phyloP scores from a whole-genome alignment of 495 filamentous ascomycete species.

The Parachaetomium inaequale region DNA sequence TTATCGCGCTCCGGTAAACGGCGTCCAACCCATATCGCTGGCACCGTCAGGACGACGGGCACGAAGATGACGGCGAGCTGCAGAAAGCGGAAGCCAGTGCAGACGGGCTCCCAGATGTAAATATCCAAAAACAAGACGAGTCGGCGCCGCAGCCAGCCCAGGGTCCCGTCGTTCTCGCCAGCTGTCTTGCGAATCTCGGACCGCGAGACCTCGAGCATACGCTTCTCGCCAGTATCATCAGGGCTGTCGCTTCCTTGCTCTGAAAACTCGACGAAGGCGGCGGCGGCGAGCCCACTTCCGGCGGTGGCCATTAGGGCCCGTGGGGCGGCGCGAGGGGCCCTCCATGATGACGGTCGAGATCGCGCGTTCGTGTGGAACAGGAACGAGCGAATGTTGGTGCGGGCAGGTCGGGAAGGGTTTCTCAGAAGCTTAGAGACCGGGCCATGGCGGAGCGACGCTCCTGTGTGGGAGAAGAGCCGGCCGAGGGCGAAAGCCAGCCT shows the following conservation, averaged over 20 bases:
- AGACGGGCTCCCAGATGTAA: constrained; percentile 81
- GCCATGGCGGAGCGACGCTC: constrained; percentile 12
- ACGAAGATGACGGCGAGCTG: constrained; percentile 86
- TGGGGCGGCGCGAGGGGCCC: constrained; percentile 1
- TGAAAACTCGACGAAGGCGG: constrained; percentile 68
- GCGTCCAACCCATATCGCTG: constrained; percentile 73
- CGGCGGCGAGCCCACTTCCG: constrained; percentile 49
- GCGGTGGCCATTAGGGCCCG: constrained; percentile 30
- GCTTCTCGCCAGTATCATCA: constrained; percentile 70
- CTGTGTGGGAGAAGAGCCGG: constrained; percentile 27
- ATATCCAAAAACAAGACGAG: constrained; percentile 61
- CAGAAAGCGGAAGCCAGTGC: constrained; percentile 80
- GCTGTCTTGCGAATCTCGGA: constrained; percentile 68
- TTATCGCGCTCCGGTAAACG: constrained; percentile 57
- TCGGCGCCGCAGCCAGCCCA: constrained; percentile 51
- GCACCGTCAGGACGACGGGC: constrained; percentile 77
- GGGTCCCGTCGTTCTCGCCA: constrained; percentile 54
- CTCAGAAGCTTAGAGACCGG: not conserved
- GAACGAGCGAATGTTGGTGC: constrained; percentile 2
- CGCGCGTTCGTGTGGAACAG: constrained; percentile 2
- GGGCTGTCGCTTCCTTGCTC: constrained; percentile 58
- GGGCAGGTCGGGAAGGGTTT: not conserved
- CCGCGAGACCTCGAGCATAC: constrained; percentile 79
- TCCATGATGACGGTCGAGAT: constrained; percentile 21
- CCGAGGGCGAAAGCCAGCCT: constrained; percentile 27